Conservation (phyloP, 805 yeast species). For the Sugiyamaella marilandica region DNA sequence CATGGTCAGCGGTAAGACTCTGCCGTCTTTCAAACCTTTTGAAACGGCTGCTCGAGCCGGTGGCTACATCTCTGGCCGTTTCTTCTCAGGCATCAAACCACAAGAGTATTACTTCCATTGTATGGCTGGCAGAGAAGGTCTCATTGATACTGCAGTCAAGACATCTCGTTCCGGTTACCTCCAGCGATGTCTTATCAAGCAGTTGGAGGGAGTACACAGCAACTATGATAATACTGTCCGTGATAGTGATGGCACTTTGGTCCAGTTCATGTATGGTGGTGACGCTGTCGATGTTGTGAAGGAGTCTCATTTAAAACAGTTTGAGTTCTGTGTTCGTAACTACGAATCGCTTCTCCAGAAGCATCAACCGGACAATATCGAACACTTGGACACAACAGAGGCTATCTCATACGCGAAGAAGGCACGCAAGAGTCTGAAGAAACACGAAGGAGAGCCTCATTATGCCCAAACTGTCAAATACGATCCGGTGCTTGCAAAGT, state of each 20-base stretch:
- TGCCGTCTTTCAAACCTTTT: constrained; percentile 93
- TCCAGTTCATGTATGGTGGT: constrained; percentile 97
- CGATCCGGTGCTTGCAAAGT: constrained; percentile 84
- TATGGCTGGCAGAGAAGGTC: constrained; percentile 99
- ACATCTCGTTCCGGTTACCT: constrained; percentile 97
- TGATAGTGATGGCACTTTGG: constrained; percentile 88
- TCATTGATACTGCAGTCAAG: constrained; percentile 98
- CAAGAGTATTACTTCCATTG: constrained; percentile 99
- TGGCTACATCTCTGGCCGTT: constrained; percentile 94
- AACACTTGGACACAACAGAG: constrained; percentile 75
- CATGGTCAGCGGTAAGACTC: constrained; percentile 96
- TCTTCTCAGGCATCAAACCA: constrained; percentile 95
- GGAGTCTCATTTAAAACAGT: constrained; percentile 90
- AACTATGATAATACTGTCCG: constrained; percentile 93
- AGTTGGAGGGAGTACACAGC: constrained; percentile 93
- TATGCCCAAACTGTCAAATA: constrained; percentile 59
- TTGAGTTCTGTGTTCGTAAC: constrained; percentile 88
- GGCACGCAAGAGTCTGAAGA: constrained; percentile 57
- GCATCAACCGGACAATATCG: constrained; percentile 72
- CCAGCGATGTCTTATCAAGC: constrained; percentile 97
- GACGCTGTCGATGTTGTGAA: constrained; percentile 92
- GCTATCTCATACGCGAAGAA: constrained; percentile 81
- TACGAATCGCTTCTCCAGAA: constrained; percentile 79
- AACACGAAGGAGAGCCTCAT: constrained; percentile 59
- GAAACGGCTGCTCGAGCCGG: constrained; percentile 98